Conservation (phyloP, 1,284 basidiomycete genomes). For the Naganishia albida region DNA sequence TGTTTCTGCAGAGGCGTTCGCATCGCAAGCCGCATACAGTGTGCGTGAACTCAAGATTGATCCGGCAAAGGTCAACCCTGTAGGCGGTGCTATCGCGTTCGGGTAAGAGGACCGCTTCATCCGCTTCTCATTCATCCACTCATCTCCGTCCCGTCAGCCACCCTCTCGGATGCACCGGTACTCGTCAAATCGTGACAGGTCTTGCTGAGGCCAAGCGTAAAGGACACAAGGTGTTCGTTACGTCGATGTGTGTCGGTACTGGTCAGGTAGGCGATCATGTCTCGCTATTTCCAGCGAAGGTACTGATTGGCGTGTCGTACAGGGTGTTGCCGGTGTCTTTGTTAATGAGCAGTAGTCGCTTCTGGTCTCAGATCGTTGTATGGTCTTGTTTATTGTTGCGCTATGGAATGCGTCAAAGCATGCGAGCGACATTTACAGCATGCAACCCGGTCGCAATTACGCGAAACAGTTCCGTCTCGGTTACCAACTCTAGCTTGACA, state of each 20-base stretch:
- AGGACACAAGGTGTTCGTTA: slow-evolving; percentile 81
- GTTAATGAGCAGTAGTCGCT: slow-evolving; percentile 47
- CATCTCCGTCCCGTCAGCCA: slow-evolving; percentile 37
- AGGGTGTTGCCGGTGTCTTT: slow-evolving; percentile 58
- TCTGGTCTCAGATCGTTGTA: no score
- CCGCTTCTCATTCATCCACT: neutral
- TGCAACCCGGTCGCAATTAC: no score
- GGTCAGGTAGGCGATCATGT: slow-evolving; percentile 80
- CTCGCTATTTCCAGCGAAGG: neutral
- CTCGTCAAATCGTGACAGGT: slow-evolving; percentile 82
- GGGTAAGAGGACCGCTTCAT: neutral
- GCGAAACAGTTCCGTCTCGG: no score
- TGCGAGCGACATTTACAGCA: no score
- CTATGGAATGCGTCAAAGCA: no score
- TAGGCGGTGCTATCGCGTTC: slow-evolving; percentile 75
- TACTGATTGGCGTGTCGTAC: slow-evolving; percentile 4
- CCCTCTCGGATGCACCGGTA: slow-evolving; percentile 75
- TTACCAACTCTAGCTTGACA: no score
- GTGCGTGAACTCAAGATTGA: slow-evolving; percentile 71
- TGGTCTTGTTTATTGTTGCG: no score
- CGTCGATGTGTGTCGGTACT: slow-evolving; percentile 92
- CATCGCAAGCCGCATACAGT: slow-evolving; percentile 83
- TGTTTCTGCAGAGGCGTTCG: slow-evolving; percentile 62
- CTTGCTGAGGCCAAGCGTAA: slow-evolving; percentile 76
- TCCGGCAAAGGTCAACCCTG: slow-evolving; percentile 80